These are phyloP conservation scores for Nicotiana sylvestris DNA, from an alignment of 257 asterid genomes.

Conservation along the genomic window DNA sequence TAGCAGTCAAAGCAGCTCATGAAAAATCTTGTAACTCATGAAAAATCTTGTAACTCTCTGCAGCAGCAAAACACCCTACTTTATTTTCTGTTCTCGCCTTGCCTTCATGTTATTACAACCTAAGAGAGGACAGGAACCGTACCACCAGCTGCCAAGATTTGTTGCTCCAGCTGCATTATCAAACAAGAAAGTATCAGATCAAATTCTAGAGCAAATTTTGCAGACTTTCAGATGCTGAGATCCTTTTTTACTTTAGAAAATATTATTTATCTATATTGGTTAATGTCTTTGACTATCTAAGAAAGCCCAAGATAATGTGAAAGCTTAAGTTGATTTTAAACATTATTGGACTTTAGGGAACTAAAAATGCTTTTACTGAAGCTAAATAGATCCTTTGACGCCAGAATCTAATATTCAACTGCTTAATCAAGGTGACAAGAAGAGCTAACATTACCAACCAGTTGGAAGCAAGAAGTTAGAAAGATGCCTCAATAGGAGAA, in stretches of 20 bases:
- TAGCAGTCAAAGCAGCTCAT: slow-evolving; percentile 10
- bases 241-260: background rate
- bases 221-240: background rate
- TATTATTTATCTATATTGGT: background rate
- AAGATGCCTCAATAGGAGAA: background rate
- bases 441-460: background rate
- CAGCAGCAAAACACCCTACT: slow-evolving; percentile 4
- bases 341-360: background rate
- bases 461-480: background rate
- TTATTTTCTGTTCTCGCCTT: background rate
- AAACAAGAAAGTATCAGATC: background rate
- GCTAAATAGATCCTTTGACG: background rate
- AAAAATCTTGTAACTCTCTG: background rate
- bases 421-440: background rate
- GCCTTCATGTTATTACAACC: background rate
- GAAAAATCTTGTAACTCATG: background rate
- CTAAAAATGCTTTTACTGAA: background rate
- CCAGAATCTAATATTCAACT: background rate
- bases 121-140: slow-evolving; percentile 39
- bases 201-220: background rate
- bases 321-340: background rate
- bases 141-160: slow-evolving; percentile 84
- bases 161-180: slow-evolving; percentile 63
- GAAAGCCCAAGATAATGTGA: background rate
- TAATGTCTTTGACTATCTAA: background rate